These are phyloP conservation scores for Kokia cookei DNA, from an alignment of 441 rosid genomes.

Conservation along the genomic window DNA sequence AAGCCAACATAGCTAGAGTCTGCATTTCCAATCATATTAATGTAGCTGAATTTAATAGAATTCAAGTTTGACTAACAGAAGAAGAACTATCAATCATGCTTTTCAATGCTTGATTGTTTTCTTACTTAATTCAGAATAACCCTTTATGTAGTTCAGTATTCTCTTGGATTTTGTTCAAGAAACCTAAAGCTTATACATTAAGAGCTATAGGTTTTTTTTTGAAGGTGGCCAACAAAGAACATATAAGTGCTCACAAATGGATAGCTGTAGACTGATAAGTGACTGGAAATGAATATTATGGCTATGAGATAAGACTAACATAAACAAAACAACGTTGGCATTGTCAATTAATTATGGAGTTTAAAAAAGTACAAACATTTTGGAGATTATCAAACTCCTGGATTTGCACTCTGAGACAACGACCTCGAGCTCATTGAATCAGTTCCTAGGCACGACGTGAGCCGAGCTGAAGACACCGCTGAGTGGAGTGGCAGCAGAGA, in stretches of 20 bases:
- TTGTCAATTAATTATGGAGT: slow-evolving; percentile 13
- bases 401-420: slow-evolving; percentile 90
- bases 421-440: slow-evolving; percentile 70
- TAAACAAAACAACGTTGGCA: neutral
- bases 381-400: slow-evolving; percentile 81
- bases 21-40: neutral
- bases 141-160: neutral
- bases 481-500: slow-evolving; percentile 80
- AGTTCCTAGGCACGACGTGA: slow-evolving; percentile 79
- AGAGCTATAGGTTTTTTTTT: neutral
- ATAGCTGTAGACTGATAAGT: neutral
- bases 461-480: slow-evolving; percentile 77
- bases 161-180: neutral
- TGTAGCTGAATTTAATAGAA: neutral
- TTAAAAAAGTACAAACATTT: slow-evolving; percentile 45
- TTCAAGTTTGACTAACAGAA: neutral
- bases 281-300: neutral
- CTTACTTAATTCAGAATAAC: neutral
- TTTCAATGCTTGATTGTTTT: neutral
- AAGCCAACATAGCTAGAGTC: neutral
- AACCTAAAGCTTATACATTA: neutral
- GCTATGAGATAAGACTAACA: neutral
- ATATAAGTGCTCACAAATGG: neutral
- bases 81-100: neutral
- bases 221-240: neutral